Evolutionary conservation across 1,284 basidiomycete species (phyloP), one percentile per base, ranked within the genome.

Genomic region (Trametes sp.): DNA sequence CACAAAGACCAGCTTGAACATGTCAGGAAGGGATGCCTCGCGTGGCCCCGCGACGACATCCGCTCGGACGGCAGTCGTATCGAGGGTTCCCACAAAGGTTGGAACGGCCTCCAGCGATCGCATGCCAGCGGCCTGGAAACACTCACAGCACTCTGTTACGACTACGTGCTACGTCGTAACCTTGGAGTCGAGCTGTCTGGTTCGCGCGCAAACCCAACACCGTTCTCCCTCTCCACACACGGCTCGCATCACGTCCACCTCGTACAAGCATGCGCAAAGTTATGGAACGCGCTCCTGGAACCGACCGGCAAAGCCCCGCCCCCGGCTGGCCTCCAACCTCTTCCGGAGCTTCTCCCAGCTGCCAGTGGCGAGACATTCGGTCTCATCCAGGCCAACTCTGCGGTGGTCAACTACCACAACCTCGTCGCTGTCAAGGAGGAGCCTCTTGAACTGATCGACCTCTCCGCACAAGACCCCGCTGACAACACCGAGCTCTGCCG

Each of bases 21-120:
- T 45, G 69, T 73, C 13, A 29, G 29, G 31, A 70, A 71, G 48
- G 74, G 73, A 0, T 75, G 74, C 36, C 63, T 75, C 0, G 41
- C 66, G 0, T 65, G 74, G 1, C 50, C 61, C 0, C 62, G 69
- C 1, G 26, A 69, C 19, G 71, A 73, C 29, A 52, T 75, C 6
- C 42, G 49, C 4, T 21, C 69, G 8, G 73, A 74, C 54, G 71
- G 73, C 9, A 59, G 57, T 29, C 57, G 50, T 1, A 59, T 59
- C 23, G 57, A 59, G 26, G 42, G 57, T 0, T 35, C 67, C 0
- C 70, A 74, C 58, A 73, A 72, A 29, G 67, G 61, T 0, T 74
- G 69, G 72, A 73, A 73, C 49, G 35, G 59, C 1, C 54, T 74
- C 8, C 62, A 63, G 54, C 64, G 72, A 0, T 51, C 71, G 7